These are phyloP conservation scores for Jacaranda copaia DNA, from an alignment of 257 asterid genomes.

Conservation along the genomic window DNA sequence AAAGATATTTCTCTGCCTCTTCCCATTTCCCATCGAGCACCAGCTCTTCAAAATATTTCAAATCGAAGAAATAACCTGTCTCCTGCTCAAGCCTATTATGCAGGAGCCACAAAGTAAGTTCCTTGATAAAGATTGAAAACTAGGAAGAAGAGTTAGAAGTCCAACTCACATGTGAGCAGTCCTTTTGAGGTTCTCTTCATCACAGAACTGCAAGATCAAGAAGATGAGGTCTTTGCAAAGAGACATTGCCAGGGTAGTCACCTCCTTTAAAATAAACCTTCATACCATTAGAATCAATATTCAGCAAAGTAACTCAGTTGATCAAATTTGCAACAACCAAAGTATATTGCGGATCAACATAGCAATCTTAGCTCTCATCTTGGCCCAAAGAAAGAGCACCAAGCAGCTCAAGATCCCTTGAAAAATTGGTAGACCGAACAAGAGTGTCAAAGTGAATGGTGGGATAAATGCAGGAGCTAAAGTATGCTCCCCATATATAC, in stretches of 20 bases:
- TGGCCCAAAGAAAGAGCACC: not conserved
- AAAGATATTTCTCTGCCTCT: slow-evolving; percentile 65
- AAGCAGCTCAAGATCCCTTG: not conserved
- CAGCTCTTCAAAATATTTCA: slow-evolving; percentile 63
- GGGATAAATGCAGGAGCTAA: not conserved
- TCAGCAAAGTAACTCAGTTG: not conserved
- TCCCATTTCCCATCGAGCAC: slow-evolving; percentile 62
- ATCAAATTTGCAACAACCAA: not conserved
- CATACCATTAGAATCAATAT: slow-evolving; percentile 14
- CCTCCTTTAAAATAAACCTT: slow-evolving; percentile 31
- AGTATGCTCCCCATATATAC: not conserved
- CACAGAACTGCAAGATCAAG: slow-evolving; percentile 75
- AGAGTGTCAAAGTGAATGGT: not conserved
- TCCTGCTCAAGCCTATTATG: slow-evolving; percentile 76
- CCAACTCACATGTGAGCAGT: slow-evolving; percentile 72
- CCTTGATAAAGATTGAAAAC: not conserved
- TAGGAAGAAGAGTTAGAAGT: not conserved
- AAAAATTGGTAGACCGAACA: not conserved
- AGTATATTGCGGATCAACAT: not conserved
- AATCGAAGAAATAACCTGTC: slow-evolving; percentile 67
- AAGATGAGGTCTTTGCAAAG: slow-evolving; percentile 65
- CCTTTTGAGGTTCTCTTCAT: slow-evolving; percentile 67
- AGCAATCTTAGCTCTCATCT: not conserved
- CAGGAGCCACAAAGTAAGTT: slow-evolving; percentile 20
- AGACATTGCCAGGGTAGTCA: slow-evolving; percentile 40